phyloP scores from a whole-genome alignment of 1,284 basidiomycete genomes.

The Malassezia japonica region DNA sequence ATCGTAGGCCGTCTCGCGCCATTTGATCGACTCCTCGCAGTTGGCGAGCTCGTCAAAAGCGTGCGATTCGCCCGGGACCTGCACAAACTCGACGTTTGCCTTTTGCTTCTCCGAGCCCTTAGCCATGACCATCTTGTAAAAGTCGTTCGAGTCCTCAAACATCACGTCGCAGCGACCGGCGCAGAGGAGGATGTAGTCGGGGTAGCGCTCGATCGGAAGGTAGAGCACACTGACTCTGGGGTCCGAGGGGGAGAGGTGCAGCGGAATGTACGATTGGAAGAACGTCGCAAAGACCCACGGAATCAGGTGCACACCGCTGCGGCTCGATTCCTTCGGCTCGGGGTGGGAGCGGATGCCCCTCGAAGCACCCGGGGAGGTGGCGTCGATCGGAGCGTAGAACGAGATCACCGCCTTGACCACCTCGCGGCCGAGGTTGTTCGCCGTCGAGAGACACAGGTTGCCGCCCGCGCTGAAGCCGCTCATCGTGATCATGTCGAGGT shows the following conservation, averaged over 20 bases:
- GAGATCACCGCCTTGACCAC: slow-evolving; percentile 24
- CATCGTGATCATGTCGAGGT: slow-evolving; percentile 22
- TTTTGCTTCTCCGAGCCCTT: slow-evolving; percentile 17
- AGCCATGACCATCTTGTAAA: slow-evolving; percentile 23
- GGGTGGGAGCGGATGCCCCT: slow-evolving; percentile 10
- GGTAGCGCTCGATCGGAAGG: slow-evolving; percentile 19
- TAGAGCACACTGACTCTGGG: slow-evolving; percentile 25
- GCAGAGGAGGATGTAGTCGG: slow-evolving; percentile 22
- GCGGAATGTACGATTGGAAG: slow-evolving; percentile 26
- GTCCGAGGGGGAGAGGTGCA: slow-evolving; percentile 15
- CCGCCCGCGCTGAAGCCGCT: slow-evolving; percentile 40
- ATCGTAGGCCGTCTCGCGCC: slow-evolving; percentile 19
- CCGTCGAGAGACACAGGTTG: slow-evolving; percentile 29
- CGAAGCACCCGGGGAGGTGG: slow-evolving; percentile 18
- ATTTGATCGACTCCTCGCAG: slow-evolving; percentile 18
- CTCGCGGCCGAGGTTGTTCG: slow-evolving; percentile 20
- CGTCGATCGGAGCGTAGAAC: slow-evolving; percentile 27
- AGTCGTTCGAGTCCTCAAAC: slow-evolving; percentile 23
- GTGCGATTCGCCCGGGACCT: slow-evolving; percentile 29
- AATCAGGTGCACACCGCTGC: slow-evolving; percentile 25
- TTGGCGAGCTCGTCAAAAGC: slow-evolving; percentile 37
- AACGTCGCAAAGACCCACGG: slow-evolving; percentile 25
- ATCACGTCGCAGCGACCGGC: slow-evolving; percentile 31
- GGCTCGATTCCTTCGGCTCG: slow-evolving; percentile 9
- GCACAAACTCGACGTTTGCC: slow-evolving; percentile 20